Base-by-base conservation (phyloP, 768 basidiomycete species). In the Cyclocybe aegerita region DNA sequence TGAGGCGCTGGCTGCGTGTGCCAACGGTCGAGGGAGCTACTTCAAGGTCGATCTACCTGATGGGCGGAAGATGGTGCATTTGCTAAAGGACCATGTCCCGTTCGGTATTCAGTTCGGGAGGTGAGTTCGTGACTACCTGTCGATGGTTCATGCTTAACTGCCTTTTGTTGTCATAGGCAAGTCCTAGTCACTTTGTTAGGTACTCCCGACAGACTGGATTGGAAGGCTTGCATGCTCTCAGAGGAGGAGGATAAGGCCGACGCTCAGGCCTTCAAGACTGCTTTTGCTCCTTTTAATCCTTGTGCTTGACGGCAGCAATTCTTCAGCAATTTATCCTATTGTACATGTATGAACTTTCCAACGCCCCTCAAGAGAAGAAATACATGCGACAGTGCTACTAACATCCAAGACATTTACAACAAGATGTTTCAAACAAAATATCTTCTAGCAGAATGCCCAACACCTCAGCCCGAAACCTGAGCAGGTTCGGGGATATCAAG, bases 61-160 rank as follows among this genome's bases (percentile, higher is more conserved):
- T 57, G 94, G 95, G 17, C 77, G 77, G 54, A 88, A 81, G 69
- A 74, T 98, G 74, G 85, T 98, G 32, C 93, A 98, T 68, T 68
- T 93, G 56, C 81, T 98, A 60, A 85, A 85, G 62, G 82, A 85
- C 31, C 77, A 86, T 14, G 74, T 82, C 43, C 85, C 86, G 32
- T 98, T 98, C 63, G 86, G 85, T 56, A 74, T 98, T 39, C 93
- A 98, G 65, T 98, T 98, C 68, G 95, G 93, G 53, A 82, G 96
- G 95, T 96, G 63, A 63, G 83, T 64, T 23, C 23, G 5, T 5
- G 23, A 23, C 23, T 5, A 5, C 23, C 23, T 23, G 23, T 23
- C 5, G 23, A 23, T 23, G 23, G 4, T 23, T 23, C 23, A 23
- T 23, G 23, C 23, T 5, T 36, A 32, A 39, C 29, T 9, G 11